Percentiles rank a stretch among this genome's conserved stretches.
phyloP scores from a whole-genome alignment of 495 filamentous ascomycete genomes.

The Penicillium verhagenii region DNA sequence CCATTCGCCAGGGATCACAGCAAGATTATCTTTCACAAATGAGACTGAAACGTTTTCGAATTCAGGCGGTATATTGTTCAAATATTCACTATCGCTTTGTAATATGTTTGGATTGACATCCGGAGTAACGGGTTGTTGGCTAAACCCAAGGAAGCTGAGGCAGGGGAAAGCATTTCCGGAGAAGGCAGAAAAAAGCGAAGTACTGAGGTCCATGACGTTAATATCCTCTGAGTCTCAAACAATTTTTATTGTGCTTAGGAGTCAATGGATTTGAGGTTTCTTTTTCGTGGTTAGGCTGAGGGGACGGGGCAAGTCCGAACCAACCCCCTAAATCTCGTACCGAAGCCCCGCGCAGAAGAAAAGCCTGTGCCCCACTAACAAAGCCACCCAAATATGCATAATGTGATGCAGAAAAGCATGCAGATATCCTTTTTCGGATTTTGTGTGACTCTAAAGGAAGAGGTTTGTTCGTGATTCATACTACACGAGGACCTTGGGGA shows the following conservation, averaged over 20 bases:
- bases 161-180: slow-evolving; percentile 2
- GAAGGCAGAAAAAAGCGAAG: slow-evolving; percentile 3
- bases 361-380: too few relatives aligned
- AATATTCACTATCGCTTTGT: not conserved
- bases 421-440: too few relatives aligned
- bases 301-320: not conserved
- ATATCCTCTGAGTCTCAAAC: not conserved
- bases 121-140: not conserved
- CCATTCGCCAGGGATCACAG: slow-evolving; percentile 13
- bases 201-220: slow-evolving; percentile 4
- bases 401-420: not conserved
- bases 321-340: not conserved
- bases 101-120: not conserved
- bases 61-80: not conserved
- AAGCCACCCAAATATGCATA: not conserved
- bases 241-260: not conserved
- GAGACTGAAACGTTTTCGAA: slow-evolving; percentile 10
- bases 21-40: slow-evolving; percentile 12
- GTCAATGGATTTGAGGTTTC: not conserved
- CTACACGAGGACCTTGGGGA: too few relatives aligned
- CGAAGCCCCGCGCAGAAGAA: not conserved
- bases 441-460: too few relatives aligned
- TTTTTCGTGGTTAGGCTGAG: not conserved
- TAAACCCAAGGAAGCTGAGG: slow-evolving; percentile 5
- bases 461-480: too few relatives aligned